Evolutionary conservation across 306 rosid genomes (phyloP).

Genomic region (Dalbergia oliveri): DNA sequence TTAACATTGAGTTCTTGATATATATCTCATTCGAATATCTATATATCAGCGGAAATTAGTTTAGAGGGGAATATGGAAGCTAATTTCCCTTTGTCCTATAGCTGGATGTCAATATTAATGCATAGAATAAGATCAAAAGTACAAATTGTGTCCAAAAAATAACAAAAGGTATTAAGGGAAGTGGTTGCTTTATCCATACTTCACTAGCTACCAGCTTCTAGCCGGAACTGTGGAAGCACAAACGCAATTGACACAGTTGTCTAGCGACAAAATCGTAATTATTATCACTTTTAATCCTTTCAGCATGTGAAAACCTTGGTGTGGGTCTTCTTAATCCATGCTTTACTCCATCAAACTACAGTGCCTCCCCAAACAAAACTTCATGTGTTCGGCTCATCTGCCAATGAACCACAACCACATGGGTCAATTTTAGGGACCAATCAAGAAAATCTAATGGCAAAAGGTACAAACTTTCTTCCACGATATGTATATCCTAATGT

Average conservation of each 20-base stretch:
- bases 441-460: slow-evolving; percentile 41
- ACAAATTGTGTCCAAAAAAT: too few species aligned
- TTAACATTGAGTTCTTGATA: too few species aligned
- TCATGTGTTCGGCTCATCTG: slow-evolving; percentile 9
- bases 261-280: slow-evolving; percentile 23
- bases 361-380: not conserved
- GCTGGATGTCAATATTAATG: slow-evolving; percentile 12
- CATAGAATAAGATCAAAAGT: not conserved
- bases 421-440: slow-evolving; percentile 47
- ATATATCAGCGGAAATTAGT: not conserved
- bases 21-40: not conserved
- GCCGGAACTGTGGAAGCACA: slow-evolving; percentile 34
- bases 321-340: slow-evolving; percentile 57
- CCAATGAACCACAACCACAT: slow-evolving; percentile 51
- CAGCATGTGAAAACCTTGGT: slow-evolving; percentile 46
- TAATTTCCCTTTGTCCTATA: not conserved
- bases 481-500: slow-evolving; percentile 4
- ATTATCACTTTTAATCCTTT: slow-evolving; percentile 45
- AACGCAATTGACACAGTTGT: slow-evolving; percentile 19
- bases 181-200: not conserved
- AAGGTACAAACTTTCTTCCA: slow-evolving; percentile 46
- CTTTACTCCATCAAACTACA: slow-evolving; percentile 48
- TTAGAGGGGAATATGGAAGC: not conserved
- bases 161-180: not conserved
- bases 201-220: not conserved